phyloP scores from a whole-genome alignment of 176 grass and related monocot genomes.

The Microstegium vimineum region DNA sequence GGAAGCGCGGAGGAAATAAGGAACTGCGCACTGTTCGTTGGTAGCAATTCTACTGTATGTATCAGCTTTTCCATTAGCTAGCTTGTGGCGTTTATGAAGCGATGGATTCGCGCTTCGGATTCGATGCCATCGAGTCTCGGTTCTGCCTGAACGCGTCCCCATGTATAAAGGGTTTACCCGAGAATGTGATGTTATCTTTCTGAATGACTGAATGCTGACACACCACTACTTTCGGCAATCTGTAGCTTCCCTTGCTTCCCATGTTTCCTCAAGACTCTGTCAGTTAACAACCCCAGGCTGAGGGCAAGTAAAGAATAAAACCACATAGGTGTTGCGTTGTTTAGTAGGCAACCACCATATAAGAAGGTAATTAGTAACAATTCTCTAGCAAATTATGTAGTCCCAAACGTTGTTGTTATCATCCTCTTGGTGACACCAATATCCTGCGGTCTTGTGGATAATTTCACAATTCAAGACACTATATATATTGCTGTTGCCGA shows the following conservation, averaged over 20 bases:
- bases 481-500: background rate
- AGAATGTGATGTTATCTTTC: background rate
- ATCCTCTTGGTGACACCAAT: background rate
- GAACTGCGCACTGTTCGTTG: background rate
- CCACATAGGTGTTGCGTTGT: background rate
- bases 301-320: slow-evolving; percentile 16
- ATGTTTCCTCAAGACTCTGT: background rate
- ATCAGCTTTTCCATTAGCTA: background rate
- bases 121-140: background rate
- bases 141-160: background rate
- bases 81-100: background rate
- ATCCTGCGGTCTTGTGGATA: background rate
- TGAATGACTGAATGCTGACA: background rate
- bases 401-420: background rate
- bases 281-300: background rate
- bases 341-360: background rate
- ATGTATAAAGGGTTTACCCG: background rate
- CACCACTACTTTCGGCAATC: background rate
- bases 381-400: background rate
- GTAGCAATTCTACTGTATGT: background rate
- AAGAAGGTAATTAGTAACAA: background rate
- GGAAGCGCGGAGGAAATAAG: background rate
- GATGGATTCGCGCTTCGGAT: no score
- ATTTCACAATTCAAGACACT: background rate
- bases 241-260: background rate